These are phyloP conservation scores for Agastache rugosa DNA, from an alignment of 257 asterid genomes.

Conservation along the genomic window DNA sequence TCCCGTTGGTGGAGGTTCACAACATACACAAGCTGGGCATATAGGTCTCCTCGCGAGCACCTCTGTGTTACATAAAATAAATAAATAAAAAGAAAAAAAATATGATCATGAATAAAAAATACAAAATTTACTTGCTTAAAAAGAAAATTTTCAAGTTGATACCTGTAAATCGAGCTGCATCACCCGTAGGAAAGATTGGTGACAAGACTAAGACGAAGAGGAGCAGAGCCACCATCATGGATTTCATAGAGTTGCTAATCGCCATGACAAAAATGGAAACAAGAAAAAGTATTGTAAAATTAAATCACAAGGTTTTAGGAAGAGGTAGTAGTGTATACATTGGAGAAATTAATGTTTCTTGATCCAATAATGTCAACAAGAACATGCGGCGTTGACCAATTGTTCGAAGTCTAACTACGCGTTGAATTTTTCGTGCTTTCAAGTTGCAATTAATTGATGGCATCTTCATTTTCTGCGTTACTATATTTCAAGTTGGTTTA, in stretches of 20 bases:
- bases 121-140: neutral
- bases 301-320: neutral
- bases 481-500: constrained; percentile 1
- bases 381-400: too few species aligned
- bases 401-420: neutral
- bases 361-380: too few species aligned
- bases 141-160: neutral
- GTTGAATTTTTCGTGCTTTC: neutral
- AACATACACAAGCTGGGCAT: constrained; percentile 67
- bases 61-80: constrained; percentile 28
- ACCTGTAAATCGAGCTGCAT: constrained; percentile 11
- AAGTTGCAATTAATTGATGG: neutral
- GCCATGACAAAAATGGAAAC: neutral
- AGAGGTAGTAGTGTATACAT: neutral
- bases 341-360: too few species aligned
- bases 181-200: neutral
- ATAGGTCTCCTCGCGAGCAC: constrained; percentile 40
- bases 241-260: neutral
- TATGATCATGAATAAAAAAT: neutral
- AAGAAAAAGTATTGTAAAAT: too few species aligned
- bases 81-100: neutral
- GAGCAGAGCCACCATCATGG: neutral
- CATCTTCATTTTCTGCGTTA: neutral
- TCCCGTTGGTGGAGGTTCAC: constrained; percentile 58
- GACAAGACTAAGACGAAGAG: neutral